These are phyloP conservation scores for Penicillium decumbens DNA, from an alignment of 2,329 filamentous ascomycete genomes.

Conservation along the genomic window DNA sequence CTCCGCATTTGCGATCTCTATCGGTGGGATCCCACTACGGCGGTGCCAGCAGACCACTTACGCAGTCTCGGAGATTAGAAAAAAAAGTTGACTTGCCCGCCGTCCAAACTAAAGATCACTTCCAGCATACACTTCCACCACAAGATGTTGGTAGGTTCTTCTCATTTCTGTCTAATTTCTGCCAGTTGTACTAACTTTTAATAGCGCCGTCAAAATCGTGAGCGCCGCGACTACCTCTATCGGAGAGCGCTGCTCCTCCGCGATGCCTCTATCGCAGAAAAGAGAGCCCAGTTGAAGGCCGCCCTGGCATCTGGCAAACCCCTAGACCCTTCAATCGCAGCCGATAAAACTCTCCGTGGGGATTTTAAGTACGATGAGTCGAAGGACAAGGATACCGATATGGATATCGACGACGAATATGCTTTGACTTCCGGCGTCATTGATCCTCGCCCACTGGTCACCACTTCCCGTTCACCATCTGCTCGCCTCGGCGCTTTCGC, in stretches of 20 bases:
- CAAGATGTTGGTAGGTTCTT: conserved; percentile 31
- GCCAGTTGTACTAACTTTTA: conserved; percentile 1
- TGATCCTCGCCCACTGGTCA: conserved; percentile 83
- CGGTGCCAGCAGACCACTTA: conserved; percentile 18
- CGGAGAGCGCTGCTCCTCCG: conserved; percentile 78
- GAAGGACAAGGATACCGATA: conserved; percentile 69
- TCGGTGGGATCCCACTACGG: conserved; percentile 35
- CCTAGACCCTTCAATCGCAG: conserved; percentile 72
- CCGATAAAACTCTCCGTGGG: conserved; percentile 76
- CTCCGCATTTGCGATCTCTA: conserved; percentile 26
- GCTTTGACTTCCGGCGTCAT: conserved; percentile 83
- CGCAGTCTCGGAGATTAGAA: conserved; percentile 32
- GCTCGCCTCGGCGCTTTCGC: conserved; percentile 81
- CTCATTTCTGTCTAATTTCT: not conserved
- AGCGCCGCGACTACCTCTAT: conserved; percentile 85
- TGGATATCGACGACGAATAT: conserved; percentile 86
- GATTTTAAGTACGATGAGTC: conserved; percentile 95
- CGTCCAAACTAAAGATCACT: conserved; percentile 4
- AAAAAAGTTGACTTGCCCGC: conserved; percentile 37
- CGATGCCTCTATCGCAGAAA: conserved; percentile 89
- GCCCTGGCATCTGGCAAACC: conserved; percentile 87
- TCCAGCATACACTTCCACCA: conserved; percentile 5
- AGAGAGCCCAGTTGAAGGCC: conserved; percentile 77
- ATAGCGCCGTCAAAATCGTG: conserved; percentile 67
- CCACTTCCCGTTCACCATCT: conserved; percentile 83